Evolutionary conservation across 1,284 basidiomycete species (phyloP), one percentile per base, ranked within the genome.

Genomic region (Trichosporon faecale): DNA sequence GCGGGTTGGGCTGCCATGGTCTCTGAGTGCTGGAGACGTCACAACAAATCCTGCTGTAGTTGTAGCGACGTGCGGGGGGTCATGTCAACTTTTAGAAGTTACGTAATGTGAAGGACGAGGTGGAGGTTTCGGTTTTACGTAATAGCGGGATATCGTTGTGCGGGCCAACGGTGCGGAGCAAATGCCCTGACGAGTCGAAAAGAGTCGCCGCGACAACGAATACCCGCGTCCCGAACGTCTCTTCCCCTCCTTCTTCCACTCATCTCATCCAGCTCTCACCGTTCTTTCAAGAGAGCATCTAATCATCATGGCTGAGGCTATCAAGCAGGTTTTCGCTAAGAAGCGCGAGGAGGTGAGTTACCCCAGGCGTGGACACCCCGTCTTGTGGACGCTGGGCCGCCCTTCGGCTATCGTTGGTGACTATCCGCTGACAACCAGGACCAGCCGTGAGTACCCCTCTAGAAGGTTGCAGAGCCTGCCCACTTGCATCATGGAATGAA

Each of bases 271-370:
- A 35, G n/a, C n/a, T 46, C 57, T 61, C 67, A 35, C 8, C 18
- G 14, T 33, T 29, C 35, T 2, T 23, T 33, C 60, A 7, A 16
- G 25, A 37, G 35, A 67, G 55, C 44, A 68, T 12, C 46, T 44
- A 55, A 18, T 52, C 66, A 78, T 49, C 75, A 94, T 94, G 92
- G 76, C 85, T 64, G 89, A 94, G 72, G 88, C 88, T 49, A 84
- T 95, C 77, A 90, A 88, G 79, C 85, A 88, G 70, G 89, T 91
- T 3, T 95, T 95, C 76, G 87, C 89, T 55, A 84, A 84, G 27
- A 94, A 90, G 83, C 89, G 89, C 76, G 85, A 86, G 68, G 85
- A 90, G 85, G 93, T 90, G 61, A 73, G 83, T 66, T 37, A 1
- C 16, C 14, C 16, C 35, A 9, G 29, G 7, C 8, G 35, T 33